Base-by-base conservation (phyloP, 139 green algal species). In the Mesotaenium endlicherianum region DNA sequence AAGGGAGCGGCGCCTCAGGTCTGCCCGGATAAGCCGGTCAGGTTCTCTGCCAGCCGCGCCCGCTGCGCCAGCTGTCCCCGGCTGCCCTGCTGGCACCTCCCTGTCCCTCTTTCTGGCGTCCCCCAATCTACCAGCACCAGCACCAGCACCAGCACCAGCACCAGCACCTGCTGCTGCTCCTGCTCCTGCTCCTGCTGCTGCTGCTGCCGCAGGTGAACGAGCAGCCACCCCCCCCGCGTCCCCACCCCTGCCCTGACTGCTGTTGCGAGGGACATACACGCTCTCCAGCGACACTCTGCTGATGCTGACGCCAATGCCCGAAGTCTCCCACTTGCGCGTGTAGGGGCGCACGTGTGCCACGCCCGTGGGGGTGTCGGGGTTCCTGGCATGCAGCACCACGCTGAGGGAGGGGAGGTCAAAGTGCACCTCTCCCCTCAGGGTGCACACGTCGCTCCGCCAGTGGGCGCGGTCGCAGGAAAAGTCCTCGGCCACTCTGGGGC, bases 381-480 rank as follows among this genome's bases (percentile, higher is more conserved):
- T 49, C 34, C 47, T 45, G n/a, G 31, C 70, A 78, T 57, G 41
- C 70, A 78, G 30, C 31, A 78, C 47, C 34, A 78, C 4, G 3
- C 36, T 20, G 47, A 36, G n/a, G 4, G 70, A 78, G n/a, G 41
- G 3, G 14, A 49, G n/a, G 47, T 78, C 36, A n/a, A 78, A 31
- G 41, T 31, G 44, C 17, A 78, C 31, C 34, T 78, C 70, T 45
- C 70, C 70, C 47, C 31, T 3, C 34, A 78, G 39, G 5, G 47
- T 39, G 31, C 70, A 78, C 20, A 78, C 70, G 47, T 78, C 70
- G 5, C n/a, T 78, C 70, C 31, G 44, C 70, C 34, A 50, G 5
- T 45, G 36, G 3, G 70, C 34, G 34, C 70, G 44, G 47, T 78
- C 26, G 31, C 70, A 78, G 5, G 31, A 16, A 6, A 78, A 78